Conservation (phyloP, 2,329 filamentous ascomycete genomes). For the Periconia digitata region DNA sequence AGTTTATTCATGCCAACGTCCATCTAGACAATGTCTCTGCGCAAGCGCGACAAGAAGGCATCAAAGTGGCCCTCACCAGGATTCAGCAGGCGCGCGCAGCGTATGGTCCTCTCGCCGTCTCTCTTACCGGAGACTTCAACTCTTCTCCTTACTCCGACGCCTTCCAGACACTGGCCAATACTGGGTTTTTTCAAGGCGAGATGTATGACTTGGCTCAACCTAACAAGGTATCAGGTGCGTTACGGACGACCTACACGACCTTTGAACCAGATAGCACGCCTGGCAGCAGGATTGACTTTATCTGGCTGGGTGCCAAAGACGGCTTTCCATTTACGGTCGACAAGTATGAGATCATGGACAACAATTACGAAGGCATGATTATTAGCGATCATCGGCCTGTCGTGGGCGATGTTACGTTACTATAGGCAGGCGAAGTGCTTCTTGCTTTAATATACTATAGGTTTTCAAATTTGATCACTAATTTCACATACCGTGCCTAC, state of each 20-base stretch:
- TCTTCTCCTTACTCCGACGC: neutral
- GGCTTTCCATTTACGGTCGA: neutral
- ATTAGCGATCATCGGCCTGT: neutral
- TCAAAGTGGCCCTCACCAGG: neutral
- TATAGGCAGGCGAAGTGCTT: neutral
- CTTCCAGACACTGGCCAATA: neutral
- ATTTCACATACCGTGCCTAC: too few species aligned
- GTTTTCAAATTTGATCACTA: neutral
- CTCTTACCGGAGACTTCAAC: neutral
- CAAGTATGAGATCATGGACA: neutral
- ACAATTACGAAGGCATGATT: neutral
- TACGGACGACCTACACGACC: neutral
- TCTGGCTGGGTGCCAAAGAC: neutral
- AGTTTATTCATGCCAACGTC: neutral
- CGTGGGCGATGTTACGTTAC: neutral
- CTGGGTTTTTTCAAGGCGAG: neutral
- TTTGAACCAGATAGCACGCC: neutral
- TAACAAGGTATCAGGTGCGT: neutral
- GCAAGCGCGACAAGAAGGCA: neutral
- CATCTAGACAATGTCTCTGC: neutral
- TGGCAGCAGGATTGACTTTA: neutral
- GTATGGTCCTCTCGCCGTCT: neutral
- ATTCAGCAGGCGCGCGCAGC: neutral
- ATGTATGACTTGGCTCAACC: neutral
- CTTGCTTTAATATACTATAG: neutral